A percentile compares a stretch with the other conserved stretches of the same genome.
phyloP scores from a whole-genome alignment of 2,329 filamentous ascomycete species.

The Dothiorella sarmentorum region DNA sequence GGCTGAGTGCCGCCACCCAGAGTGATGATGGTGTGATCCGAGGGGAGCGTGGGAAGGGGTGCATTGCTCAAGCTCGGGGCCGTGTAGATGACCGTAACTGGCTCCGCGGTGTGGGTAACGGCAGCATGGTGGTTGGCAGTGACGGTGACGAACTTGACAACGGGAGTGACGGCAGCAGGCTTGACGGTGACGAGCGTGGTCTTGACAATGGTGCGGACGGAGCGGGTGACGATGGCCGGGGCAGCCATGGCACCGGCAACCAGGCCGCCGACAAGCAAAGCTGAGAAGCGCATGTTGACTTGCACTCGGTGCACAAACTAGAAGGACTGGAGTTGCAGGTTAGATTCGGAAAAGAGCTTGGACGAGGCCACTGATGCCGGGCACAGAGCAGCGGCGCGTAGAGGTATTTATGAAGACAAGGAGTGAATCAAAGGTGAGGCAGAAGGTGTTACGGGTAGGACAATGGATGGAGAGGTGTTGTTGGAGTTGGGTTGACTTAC shows the following conservation, averaged over 20 bases:
- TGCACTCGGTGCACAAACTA: neutral
- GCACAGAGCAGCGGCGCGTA: neutral
- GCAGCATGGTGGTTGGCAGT: too few species aligned
- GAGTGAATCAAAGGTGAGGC: neutral
- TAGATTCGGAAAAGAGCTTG: neutral
- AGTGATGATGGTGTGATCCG: too few species aligned
- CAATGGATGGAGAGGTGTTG: neutral
- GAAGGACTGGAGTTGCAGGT: slow-evolving; percentile 1
- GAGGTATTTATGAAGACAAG: neutral
- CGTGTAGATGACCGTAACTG: too few species aligned
- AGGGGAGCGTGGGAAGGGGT: too few species aligned
- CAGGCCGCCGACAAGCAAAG: neutral
- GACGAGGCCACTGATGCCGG: neutral
- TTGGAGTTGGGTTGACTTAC: neutral
- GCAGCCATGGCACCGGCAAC: neutral
- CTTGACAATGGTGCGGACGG: neutral
- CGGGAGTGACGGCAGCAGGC: too few species aligned
- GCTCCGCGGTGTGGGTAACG: too few species aligned
- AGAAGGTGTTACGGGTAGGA: neutral
- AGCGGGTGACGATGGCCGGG: neutral
- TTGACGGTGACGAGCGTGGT: neutral
- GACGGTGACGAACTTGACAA: too few species aligned
- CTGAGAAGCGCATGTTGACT: slow-evolving; percentile 5
- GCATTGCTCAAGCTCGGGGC: too few species aligned
- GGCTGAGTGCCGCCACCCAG: too few species aligned